Base-by-base conservation (phyloP, 2,329 filamentous ascomycete genomes). In the Clarireedia hainanense region DNA sequence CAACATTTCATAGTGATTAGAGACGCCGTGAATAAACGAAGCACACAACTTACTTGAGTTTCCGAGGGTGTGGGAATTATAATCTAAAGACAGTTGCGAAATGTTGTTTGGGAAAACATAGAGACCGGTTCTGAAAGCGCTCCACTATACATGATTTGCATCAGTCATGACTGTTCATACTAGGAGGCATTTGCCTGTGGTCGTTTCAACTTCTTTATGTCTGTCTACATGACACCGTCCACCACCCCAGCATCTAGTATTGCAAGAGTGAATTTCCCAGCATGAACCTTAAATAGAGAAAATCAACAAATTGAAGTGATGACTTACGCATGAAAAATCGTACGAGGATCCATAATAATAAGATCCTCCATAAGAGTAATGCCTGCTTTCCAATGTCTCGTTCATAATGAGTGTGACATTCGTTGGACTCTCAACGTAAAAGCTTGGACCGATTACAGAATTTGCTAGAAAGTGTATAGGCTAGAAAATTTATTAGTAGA, bases 391-490 rank as follows among this genome's bases (percentile, higher is more conserved):
- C 15, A 9, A 2, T 24, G 5, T 4, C 10, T 15, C 12, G 23
- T 15, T 30, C 5, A 7, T 4, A 17, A 17, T 36, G n/a, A 17
- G 17, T 17, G 14, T 34, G 2, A 57, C n/a, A 26, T 57, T 12
- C 2, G 46, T 50, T 3, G 61, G 60, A 60, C 61, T 63, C 30
- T 52, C 48, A 7, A 60, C 50, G 34, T 61, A 62, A 39, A 61
- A 63, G 1, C 58, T 61, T 2, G 61, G 57, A 14, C 61, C 61
- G 17, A 61, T 57, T 4, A 63, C 39, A 10, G 60, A 63, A 24
- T 63, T 61, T n/a, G 61, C 58, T 34, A 63, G 60, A 49, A 63
- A 63, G 50, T 63, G 60, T 14, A 63, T 36, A 4, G 61, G 61
- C 59, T 63, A 50, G 6, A 20, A 6, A 34, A 20, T 12, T 12